Base-by-base conservation (phyloP, 1,284 basidiomycete species). In the Kalmanozyma brasiliensis region DNA sequence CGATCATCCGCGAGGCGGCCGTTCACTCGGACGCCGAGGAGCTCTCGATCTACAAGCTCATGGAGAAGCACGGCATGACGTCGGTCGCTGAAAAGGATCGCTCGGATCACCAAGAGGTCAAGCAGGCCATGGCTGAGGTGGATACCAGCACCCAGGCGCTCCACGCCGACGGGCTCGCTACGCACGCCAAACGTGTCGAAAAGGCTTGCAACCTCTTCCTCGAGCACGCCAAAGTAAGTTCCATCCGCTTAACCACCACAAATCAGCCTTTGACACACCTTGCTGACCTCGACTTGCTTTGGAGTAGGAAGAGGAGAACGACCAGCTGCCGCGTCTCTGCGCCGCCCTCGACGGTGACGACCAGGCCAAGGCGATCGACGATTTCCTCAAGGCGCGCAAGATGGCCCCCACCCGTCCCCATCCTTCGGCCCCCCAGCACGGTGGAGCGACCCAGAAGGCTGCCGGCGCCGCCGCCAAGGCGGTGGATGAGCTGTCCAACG, bases 341-440 rank as follows among this genome's bases (percentile, higher is more conserved):
- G 26, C 35, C 13, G 32, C 48, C 43, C 57, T 77, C 13, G 44
- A 56, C 33, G 56, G 52, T 11, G 55, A 74, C 13, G 76, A 76
- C 35, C 62, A 65, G 45, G n/a, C 53, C 52, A 59, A 65, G 22
- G 56, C 65, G 1, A 63, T 72, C 19, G 36, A 49, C 2, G 61
- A 74, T 14, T 78, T 77, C 52, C 61, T 77, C 14, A 16, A 57
- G 22, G 73, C 64, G 16, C 67, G 73, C 33, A 52, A 64, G 24
- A 42, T 61, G 48, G 76, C 72, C 5, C 76, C 77, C 8, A 60
- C 58, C 3, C 74, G 72, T 24, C 72, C 77, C 8, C 74, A 79
- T 44, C 76, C 76, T 19, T 34, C 48, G n/a, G 74, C 75, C 8
- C 77, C 76, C 1, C 77, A 77, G 66, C 32, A 37, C 6, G 77